Percentiles rank a stretch among this genome's conserved stretches.
phyloP scores from a whole-genome alignment of 192 early-diverging fungal species.

The Coemansia erecta region DNA sequence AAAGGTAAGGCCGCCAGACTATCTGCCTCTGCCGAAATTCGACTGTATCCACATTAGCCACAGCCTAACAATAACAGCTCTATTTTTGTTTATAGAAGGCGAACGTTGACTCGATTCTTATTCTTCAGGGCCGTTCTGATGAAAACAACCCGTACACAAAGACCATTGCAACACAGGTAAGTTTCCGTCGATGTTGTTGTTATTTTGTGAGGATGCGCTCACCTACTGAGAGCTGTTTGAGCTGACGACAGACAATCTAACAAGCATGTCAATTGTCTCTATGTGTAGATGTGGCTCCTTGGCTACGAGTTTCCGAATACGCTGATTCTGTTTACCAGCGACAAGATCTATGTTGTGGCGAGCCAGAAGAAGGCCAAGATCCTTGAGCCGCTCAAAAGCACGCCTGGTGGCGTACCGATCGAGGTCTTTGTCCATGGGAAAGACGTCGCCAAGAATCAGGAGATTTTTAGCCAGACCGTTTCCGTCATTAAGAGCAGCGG shows the following conservation, averaged over 20 bases:
- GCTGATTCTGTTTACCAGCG: conserved; percentile 70
- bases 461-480: conserved; percentile 60
- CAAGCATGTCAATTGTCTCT: conserved; percentile 8
- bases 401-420: conserved; percentile 58
- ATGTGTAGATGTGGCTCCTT: conserved; percentile 78
- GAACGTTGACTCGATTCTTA: conserved; percentile 30
- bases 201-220: not conserved
- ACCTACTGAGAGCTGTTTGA: not conserved
- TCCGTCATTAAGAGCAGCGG: conserved; percentile 45
- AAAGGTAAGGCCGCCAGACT: too few relatives aligned
- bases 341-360: conserved; percentile 75
- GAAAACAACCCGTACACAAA: conserved; percentile 46
- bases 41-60: too few relatives aligned
- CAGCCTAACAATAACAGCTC: too few relatives aligned
- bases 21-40: too few relatives aligned
- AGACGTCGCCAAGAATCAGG: conserved; percentile 69
- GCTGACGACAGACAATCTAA: not conserved
- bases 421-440: conserved; percentile 78
- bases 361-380: conserved; percentile 78
- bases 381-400: conserved; percentile 55
- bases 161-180: conserved; percentile 60
- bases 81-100: conserved; percentile 4
- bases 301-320: conserved; percentile 92
- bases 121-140: conserved; percentile 34
- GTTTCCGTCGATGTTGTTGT: not conserved